Percentiles rank a stretch among this genome's conserved stretches.
Evolutionary conservation across 23 red algal genomes (phyloP).

Genomic region (Cyanidioschyzon merolae): DNA sequence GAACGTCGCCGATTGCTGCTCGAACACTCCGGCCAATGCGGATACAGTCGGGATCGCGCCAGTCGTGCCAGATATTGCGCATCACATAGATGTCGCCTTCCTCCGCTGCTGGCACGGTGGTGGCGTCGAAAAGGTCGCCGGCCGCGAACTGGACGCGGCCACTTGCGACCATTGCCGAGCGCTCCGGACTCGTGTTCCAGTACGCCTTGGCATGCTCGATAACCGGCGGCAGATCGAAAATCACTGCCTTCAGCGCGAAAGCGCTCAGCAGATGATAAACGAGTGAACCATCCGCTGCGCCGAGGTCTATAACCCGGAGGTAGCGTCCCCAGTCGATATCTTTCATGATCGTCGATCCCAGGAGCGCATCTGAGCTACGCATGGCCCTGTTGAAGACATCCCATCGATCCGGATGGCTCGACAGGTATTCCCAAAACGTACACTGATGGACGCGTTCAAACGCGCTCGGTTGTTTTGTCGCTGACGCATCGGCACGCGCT

Average conservation of each 20-base stretch:
- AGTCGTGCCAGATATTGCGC: constrained; percentile 19
- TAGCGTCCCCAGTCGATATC: constrained; percentile 16
- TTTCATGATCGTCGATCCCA: not conserved
- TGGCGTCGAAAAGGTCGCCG: not conserved
- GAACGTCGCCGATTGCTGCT: not conserved
- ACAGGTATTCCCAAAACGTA: not conserved
- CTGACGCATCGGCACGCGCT: not conserved
- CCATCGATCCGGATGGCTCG: constrained; percentile 3
- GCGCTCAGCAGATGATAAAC: not conserved
- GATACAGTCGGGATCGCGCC: not conserved
- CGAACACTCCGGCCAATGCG: not conserved
- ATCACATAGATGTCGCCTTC: constrained; percentile 1
- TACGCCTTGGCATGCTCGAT: not conserved
- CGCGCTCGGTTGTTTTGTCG: not conserved
- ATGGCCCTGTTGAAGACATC: not conserved
- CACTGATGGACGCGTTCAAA: not conserved
- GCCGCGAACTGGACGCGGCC: constrained; percentile 6
- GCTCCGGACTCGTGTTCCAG: constrained; percentile 1
- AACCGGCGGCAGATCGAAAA: constrained; percentile 9
- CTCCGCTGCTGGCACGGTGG: not conserved
- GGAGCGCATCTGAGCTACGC: not conserved
- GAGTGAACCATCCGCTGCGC: not conserved
- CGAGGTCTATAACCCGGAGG: not conserved
- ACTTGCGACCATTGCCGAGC: not conserved
- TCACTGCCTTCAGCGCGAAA: not conserved